Base-by-base conservation (phyloP, 1,284 basidiomycete species). In the Microbotryum intermedium region DNA sequence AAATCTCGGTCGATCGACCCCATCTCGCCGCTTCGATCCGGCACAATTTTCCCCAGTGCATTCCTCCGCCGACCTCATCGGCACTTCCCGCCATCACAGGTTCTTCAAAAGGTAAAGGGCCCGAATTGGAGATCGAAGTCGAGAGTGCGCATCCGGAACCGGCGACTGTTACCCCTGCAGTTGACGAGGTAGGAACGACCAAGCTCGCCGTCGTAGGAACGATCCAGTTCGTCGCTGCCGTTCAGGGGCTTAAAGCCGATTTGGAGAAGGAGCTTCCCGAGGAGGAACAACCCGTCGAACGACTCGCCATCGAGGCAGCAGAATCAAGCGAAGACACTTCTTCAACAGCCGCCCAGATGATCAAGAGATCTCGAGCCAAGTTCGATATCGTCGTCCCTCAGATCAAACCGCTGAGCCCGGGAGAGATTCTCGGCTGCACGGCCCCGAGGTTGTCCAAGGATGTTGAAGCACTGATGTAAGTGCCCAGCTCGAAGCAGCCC, bases 341-440 rank as follows among this genome's bases (percentile, higher is more conserved):
- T 39, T 18, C 26, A 29, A 30, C 11, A 20, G 45, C 49, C 1
- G 26, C 56, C 5, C 13, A 25, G 5, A n/a, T 7, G 42, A 13
- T 9, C 59, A 20, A 50, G 46, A 50, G 55, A 47, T 57, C 42
- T 49, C 49, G 68, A 67, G 50, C 73, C 75, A 82, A 77, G 70
- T 95, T 94, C 74, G 84, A 90, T 6, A 78, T 84, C 5, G 82
- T 79, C 0, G 87, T 98, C 55, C 95, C 95, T 0, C 85, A 94
- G 58, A 84, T 90, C 25, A 91, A 90, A 71, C 95, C 95, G 39
- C 80, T 99, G 20, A 92, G 88, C 25, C 94, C 95, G 0, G 95
- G 95, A 44, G 95, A 99, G 75, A 90, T 98, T 45, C 77, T 99
- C 5, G 95, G 95, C 16, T 99, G 95, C 73, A 99, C 95, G 0